A percentile compares a stretch with the other conserved stretches of the same genome.
phyloP scores from a whole-genome alignment of 352 stramenopile species.

The Blastocystis sp. region DNA sequence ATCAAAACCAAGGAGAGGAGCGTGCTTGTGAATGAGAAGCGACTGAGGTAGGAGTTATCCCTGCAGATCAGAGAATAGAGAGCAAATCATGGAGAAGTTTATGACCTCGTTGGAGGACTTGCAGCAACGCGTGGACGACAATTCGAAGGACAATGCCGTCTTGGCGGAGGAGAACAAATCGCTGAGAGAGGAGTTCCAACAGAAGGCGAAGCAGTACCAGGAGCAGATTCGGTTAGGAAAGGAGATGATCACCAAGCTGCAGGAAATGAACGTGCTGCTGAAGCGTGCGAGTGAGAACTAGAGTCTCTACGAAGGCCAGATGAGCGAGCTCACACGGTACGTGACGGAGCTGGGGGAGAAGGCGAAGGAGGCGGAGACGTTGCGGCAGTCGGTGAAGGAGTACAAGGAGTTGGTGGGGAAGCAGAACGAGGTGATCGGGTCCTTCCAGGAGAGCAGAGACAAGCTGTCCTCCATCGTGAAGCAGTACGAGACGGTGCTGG shows the following conservation, averaged over 20 bases:
- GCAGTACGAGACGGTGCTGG: constrained; percentile 41
- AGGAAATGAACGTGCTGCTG: constrained; percentile 23
- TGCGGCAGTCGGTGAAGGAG: neutral
- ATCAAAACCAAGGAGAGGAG: constrained; percentile 49
- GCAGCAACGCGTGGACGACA: constrained; percentile 41
- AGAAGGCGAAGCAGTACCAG: constrained; percentile 41
- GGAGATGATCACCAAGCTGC: constrained; percentile 64
- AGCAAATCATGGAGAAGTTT: constrained; percentile 54
- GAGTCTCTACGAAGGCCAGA: constrained; percentile 13
- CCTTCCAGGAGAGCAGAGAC: constrained; percentile 15
- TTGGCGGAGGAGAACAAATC: constrained; percentile 51
- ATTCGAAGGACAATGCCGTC: constrained; percentile 21
- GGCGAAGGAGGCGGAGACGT: constrained; percentile 33
- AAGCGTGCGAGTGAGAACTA: neutral
- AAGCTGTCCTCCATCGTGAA: constrained; percentile 16
- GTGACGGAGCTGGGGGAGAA: neutral
- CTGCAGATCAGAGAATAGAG: neutral
- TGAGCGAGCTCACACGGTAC: constrained; percentile 15
- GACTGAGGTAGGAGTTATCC: neutral
- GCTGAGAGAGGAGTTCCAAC: constrained; percentile 11
- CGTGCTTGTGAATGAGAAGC: constrained; percentile 56
- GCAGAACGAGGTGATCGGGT: constrained; percentile 11
- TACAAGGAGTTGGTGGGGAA: constrained; percentile 54
- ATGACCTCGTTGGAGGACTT: constrained; percentile 54
- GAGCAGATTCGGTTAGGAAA: constrained; percentile 39